Evolutionary conservation across 129 eudicot genomes (phyloP), one percentile per base, ranked within the genome.

Genomic region (Logfia minima): DNA sequence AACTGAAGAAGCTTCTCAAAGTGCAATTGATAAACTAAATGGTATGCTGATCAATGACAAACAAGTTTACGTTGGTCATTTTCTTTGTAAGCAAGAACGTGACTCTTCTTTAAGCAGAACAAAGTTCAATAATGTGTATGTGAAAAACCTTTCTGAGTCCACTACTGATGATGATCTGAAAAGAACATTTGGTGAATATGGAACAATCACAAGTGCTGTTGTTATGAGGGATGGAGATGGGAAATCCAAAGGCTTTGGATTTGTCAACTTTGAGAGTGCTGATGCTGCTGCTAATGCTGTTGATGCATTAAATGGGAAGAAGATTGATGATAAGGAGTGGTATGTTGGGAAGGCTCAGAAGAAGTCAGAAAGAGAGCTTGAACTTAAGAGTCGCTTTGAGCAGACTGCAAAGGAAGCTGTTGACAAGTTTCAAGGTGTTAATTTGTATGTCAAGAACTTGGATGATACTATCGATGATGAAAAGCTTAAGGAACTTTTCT

Each of bases 331-430:
- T 9, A 85, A 85, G 71, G 90, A 88, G 69, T 88, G 87, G 90
- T 88, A 83, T 63, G 92, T 88, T 76, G 92, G 90, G 23, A 83
- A 75, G 74, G 92, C 92, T 14, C 86, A 88, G 66, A 88, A 85
- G 85, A 88, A 88, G 66, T 81, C 88, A 0, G 90, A 85, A 65
- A 83, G 92, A 63, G 92, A 85, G 56, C 79, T 62, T 43, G 90
- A 85, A 70, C 48, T 88, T 8, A 88, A 79, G 72, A 78, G 76
- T 31, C 83, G 81, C 0, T 78, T 76, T 64, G 89, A 88, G 84
- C 87, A 83, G 77, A 71, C 68, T 71, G 86, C 81, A 5, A 88
- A 81, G 66, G 91, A 84, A 76, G 83, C 81, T 22, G 75, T 74
- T 17, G 89, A 83, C 51, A 85, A 68, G 70, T 81, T 74, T 71